Percentiles rank a stretch among this genome's conserved stretches.
phyloP scores from a whole-genome alignment of 805 yeast genomes.

The Metschnikowia kunwiensis region DNA sequence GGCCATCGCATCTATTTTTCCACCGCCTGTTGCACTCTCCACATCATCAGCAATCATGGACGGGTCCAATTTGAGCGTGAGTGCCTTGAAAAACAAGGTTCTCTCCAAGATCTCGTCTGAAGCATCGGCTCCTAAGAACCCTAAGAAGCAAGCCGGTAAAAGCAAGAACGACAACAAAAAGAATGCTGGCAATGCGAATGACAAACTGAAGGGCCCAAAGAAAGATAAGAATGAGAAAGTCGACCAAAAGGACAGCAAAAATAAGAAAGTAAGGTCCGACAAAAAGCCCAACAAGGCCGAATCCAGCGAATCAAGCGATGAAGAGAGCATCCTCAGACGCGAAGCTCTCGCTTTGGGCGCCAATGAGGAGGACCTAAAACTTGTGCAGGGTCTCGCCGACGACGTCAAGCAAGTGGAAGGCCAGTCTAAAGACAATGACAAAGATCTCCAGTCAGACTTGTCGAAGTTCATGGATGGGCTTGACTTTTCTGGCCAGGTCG shows the following conservation, averaged over 20 bases:
- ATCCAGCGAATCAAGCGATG: neutral
- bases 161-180: constrained; percentile 1
- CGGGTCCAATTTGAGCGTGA: constrained; percentile 42
- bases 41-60: constrained; percentile 33
- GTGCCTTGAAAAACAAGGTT: constrained; percentile 65
- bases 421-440: constrained; percentile 41
- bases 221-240: constrained; percentile 1
- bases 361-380: constrained; percentile 70
- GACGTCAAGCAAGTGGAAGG: constrained; percentile 47
- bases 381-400: constrained; percentile 56
- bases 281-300: too few relatives aligned
- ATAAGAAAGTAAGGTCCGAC: too few relatives aligned
- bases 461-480: constrained; percentile 61
- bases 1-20: constrained; percentile 14
- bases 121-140: neutral
- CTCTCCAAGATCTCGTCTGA: constrained; percentile 43
- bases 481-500: constrained; percentile 48
- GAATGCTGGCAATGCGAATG: constrained; percentile 1
- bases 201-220: neutral
- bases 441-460: constrained; percentile 51
- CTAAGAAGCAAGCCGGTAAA: neutral
- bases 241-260: constrained; percentile 1
- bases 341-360: constrained; percentile 86
- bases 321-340: constrained; percentile 46
- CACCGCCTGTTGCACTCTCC: neutral